phyloP scores from a whole-genome alignment of 768 basidiomycete species.

The Xerocomus potaroensis region DNA sequence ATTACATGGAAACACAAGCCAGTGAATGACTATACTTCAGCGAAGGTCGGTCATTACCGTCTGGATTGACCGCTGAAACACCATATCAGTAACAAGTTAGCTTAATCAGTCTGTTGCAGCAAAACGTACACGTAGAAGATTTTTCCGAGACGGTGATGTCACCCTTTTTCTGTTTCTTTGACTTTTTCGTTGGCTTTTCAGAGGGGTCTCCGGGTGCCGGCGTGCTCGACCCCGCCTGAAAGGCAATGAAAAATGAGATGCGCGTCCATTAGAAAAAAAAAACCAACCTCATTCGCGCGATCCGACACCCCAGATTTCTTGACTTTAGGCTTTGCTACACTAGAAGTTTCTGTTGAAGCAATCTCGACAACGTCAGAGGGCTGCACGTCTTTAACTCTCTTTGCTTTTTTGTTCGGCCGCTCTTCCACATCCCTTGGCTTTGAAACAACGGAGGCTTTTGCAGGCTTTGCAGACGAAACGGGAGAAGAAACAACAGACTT shows the following conservation, averaged over 20 bases:
- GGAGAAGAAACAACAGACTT: slow-evolving; percentile 1
- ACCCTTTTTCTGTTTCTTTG: slow-evolving; percentile 7
- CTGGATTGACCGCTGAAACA: slow-evolving; percentile 2
- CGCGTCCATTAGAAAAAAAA: background rate
- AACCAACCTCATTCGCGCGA: slow-evolving; percentile 11
- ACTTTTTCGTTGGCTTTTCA: slow-evolving; percentile 3
- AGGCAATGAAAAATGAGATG: slow-evolving; percentile 3
- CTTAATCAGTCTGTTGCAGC: background rate
- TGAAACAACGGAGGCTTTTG: background rate
- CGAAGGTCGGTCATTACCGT: slow-evolving; percentile 3
- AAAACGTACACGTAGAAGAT: slow-evolving; percentile 12
- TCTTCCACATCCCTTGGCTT: background rate
- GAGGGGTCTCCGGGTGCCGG: background rate
- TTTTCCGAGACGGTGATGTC: background rate
- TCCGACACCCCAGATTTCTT: slow-evolving; percentile 4
- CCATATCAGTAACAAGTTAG: background rate
- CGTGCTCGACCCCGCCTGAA: slow-evolving; percentile 6
- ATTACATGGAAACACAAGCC: background rate
- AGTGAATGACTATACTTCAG: background rate
- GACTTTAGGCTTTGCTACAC: background rate
- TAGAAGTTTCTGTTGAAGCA: slow-evolving; percentile 8
- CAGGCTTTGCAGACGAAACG: background rate
- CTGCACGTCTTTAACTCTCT: slow-evolving; percentile 4
- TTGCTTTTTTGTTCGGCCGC: slow-evolving; percentile 17
- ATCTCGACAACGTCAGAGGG: background rate